phyloP scores from a whole-genome alignment of 2,329 filamentous ascomycete species.

The Teratosphaeria viscida region DNA sequence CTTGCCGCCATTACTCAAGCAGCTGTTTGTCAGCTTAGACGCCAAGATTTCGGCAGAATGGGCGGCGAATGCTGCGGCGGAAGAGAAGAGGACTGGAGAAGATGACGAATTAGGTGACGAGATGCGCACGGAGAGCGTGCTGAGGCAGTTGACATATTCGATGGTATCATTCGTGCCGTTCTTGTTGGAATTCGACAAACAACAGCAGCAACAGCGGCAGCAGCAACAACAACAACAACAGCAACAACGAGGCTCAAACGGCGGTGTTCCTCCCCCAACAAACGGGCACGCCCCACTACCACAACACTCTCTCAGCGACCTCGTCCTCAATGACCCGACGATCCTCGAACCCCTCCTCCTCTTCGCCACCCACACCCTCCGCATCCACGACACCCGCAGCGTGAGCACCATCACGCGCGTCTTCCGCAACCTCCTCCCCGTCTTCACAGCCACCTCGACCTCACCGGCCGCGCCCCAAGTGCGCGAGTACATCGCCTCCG shows the following conservation, averaged over 20 bases:
- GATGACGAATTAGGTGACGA: constrained; percentile 69
- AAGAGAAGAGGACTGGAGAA: constrained; percentile 49
- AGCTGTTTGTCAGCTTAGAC: constrained; percentile 78
- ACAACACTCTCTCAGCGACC: constrained; percentile 58
- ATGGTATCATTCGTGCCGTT: constrained; percentile 86
- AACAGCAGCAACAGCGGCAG: constrained; percentile 16
- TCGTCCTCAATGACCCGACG: constrained; percentile 66
- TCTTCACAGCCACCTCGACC: constrained; percentile 15
- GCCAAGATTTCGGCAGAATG: constrained; percentile 80
- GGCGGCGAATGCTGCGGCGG: constrained; percentile 53
- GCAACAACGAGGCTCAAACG: not conserved
- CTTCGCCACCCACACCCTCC: constrained; percentile 70
- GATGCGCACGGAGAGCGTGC: constrained; percentile 95
- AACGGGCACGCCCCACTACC: constrained; percentile 15
- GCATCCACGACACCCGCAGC: not conserved
- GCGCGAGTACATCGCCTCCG: constrained; percentile 78
- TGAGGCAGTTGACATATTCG: constrained; percentile 84
- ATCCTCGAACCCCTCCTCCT: constrained; percentile 82
- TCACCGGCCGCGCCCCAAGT: constrained; percentile 50
- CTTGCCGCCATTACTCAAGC: constrained; percentile 69
- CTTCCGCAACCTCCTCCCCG: not conserved
- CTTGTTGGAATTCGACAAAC: constrained; percentile 63
- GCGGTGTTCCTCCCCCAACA: constrained; percentile 5
- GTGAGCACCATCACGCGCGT: not conserved
- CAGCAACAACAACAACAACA: constrained; percentile 6